Base-by-base conservation (phyloP, 805 yeast genomes). In the Cyberlindnera mycetangii region DNA sequence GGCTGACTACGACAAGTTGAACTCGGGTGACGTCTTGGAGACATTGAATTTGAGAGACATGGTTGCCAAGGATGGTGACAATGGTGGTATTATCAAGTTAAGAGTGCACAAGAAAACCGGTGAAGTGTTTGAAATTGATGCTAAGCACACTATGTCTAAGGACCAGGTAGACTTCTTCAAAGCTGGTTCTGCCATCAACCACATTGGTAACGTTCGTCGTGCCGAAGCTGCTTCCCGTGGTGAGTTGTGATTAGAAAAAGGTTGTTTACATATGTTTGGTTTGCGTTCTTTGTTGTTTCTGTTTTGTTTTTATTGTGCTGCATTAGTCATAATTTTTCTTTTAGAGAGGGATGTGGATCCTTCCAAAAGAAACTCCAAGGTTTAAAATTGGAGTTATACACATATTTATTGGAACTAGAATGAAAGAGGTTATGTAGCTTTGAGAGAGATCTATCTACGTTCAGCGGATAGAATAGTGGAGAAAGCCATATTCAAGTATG, bases 131-230 rank as follows among this genome's bases (percentile, higher is more conserved):
- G 80, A 75, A 44, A 81, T 93, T 52, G 74, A 78, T 54, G 79
- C 93, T 58, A 89, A 83, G 68, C 99, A 93, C 68, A 92, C 98
- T 39, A 90, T 93, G 98, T 89, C 97, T 17, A 80, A 79, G 64
- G 99, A 93, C 68, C 99, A 93, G 74, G 74, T 93, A 43, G 95
- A 86, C 52, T 93, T 92, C 71, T 93, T 93, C 80, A 89, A 83
- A 66, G 97, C 97, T 31, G 99, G 99, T 42, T 86, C 96, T 44
- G 99, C 99, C 25, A 89, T 93, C 62, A 93, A 93, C 68, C 80
- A 79, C 69, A 93, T 93, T 62, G 92, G 95, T 54, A 75, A 79
- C 56, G 65, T 69, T 63, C 68, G 70, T 50, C 69, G 69, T 60
- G 60, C 62, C 21, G 59, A 56, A 38, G 57, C 58, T 39, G 54